Conservation (phyloP, 2,329 filamentous ascomycete species). For the Rugonectria rugulosa region DNA sequence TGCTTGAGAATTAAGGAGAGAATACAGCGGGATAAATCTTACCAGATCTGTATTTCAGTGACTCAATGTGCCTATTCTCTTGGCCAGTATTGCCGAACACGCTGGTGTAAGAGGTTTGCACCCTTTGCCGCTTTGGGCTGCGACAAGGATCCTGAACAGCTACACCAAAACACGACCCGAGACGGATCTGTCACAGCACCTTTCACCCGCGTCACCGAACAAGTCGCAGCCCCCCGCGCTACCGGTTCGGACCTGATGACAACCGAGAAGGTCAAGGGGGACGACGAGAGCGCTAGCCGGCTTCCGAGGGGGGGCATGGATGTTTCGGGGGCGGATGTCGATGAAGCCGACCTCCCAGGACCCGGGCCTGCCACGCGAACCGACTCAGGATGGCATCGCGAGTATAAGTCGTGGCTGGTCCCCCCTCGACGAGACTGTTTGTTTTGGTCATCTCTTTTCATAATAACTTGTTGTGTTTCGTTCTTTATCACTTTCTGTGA, state of each 20-base stretch:
- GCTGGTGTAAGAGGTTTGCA: not conserved
- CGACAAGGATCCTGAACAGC: slow-evolving; percentile 24
- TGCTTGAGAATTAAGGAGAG: not conserved
- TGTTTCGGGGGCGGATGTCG: slow-evolving; percentile 34
- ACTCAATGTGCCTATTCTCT: not conserved
- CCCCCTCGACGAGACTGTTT: slow-evolving; percentile 7
- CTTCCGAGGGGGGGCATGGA: slow-evolving; percentile 25
- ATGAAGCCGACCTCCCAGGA: slow-evolving; percentile 7
- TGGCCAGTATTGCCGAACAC: no score
- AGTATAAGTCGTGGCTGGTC: slow-evolving; percentile 25
- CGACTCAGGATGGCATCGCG: not conserved
- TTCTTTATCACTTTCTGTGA: slow-evolving; percentile 32
- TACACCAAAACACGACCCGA: slow-evolving; percentile 43
- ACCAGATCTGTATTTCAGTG: no score
- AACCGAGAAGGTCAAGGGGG: slow-evolving; percentile 33
- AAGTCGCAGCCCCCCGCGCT: slow-evolving; percentile 27
- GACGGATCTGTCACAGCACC: slow-evolving; percentile 47
- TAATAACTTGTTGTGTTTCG: slow-evolving; percentile 29
- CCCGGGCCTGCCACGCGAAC: slow-evolving; percentile 1
- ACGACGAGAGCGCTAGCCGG: slow-evolving; percentile 15
- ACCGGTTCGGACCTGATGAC: slow-evolving; percentile 26
- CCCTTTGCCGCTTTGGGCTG: slow-evolving; percentile 9
- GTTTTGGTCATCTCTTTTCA: slow-evolving; percentile 25
- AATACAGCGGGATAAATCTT: no score
- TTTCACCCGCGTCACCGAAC: slow-evolving; percentile 27